Conservation (phyloP, 805 yeast species). For the Phaffomyces antillensis region DNA sequence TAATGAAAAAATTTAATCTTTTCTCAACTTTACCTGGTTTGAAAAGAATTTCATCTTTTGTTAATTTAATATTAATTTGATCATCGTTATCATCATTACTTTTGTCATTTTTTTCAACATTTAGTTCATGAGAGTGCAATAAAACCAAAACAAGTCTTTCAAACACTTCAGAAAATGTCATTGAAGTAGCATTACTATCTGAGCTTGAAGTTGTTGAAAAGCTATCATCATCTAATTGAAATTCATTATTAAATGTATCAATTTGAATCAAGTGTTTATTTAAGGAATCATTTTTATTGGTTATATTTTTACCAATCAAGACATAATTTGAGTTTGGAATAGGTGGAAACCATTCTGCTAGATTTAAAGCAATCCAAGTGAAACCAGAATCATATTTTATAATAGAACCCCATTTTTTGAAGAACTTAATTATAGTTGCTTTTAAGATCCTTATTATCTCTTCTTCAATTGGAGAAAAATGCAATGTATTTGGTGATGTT, state of each 20-base stretch:
- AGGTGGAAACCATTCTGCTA: conserved; percentile 85
- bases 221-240: conserved; percentile 20
- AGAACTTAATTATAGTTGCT: conserved; percentile 53
- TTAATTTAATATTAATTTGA: conserved; percentile 9
- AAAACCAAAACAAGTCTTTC: conserved; percentile 73
- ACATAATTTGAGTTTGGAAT: conserved; percentile 20
- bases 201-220: conserved; percentile 9
- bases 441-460: conserved; percentile 51
- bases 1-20: conserved; percentile 59
- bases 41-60: conserved; percentile 33
- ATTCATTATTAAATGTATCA: conserved; percentile 7
- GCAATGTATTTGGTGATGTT: conserved; percentile 12
- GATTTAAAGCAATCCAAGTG: conserved; percentile 80
- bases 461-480: conserved; percentile 33
- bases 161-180: conserved; percentile 61
- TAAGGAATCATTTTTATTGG: conserved; percentile 11
- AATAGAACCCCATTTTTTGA: conserved; percentile 70
- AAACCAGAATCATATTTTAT: conserved; percentile 76
- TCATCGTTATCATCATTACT: neutral
- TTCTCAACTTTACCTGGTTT: conserved; percentile 55
- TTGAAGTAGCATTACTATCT: conserved; percentile 1
- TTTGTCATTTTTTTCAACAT: conserved; percentile 5
- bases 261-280: conserved; percentile 19
- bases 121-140: conserved; percentile 39
- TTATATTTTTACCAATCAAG: conserved; percentile 18